A percentile compares a stretch with the other conserved stretches of the same genome.
Evolutionary conservation across 2,329 filamentous ascomycete genomes (phyloP).

Genomic region (Pestalotiopsis sp.): DNA sequence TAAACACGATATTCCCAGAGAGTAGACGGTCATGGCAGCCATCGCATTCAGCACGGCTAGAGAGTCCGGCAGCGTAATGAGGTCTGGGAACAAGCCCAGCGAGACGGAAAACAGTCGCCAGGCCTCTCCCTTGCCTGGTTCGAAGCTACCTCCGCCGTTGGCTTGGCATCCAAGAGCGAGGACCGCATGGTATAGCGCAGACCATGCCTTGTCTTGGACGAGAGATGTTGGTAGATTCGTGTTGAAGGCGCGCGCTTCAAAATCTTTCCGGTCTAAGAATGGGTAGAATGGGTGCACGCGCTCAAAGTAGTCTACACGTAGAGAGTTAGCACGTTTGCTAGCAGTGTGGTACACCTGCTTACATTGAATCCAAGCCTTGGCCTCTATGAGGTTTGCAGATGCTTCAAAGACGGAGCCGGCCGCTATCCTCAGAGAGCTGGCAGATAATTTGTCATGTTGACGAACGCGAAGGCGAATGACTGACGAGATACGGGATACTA

Average conservation of each 20-base stretch:
- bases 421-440: constrained; percentile 9
- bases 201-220: constrained; percentile 30
- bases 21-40: constrained; percentile 31
- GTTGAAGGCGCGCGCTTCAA: constrained; percentile 31
- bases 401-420: neutral
- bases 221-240: constrained; percentile 26
- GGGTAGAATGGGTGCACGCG: constrained; percentile 39
- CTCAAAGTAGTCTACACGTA: constrained; percentile 34
- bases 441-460: constrained; percentile 4
- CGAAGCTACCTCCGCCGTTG: constrained; percentile 34
- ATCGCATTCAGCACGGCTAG: constrained; percentile 30
- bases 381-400: neutral
- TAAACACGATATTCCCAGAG: constrained; percentile 27
- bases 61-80: constrained; percentile 30
- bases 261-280: constrained; percentile 36
- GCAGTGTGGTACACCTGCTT: constrained; percentile 6
- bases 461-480: constrained; percentile 16
- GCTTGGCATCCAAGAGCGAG: constrained; percentile 39
- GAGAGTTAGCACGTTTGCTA: neutral
- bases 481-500: constrained; percentile 27
- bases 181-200: constrained; percentile 37
- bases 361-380: constrained; percentile 7
- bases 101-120: constrained; percentile 40
- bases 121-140: constrained; percentile 36
- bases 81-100: constrained; percentile 35